Evolutionary conservation across 139 green algal genomes (phyloP), one percentile per base, ranked within the genome.

Genomic region (Deuterostichococcus epilithicus): DNA sequence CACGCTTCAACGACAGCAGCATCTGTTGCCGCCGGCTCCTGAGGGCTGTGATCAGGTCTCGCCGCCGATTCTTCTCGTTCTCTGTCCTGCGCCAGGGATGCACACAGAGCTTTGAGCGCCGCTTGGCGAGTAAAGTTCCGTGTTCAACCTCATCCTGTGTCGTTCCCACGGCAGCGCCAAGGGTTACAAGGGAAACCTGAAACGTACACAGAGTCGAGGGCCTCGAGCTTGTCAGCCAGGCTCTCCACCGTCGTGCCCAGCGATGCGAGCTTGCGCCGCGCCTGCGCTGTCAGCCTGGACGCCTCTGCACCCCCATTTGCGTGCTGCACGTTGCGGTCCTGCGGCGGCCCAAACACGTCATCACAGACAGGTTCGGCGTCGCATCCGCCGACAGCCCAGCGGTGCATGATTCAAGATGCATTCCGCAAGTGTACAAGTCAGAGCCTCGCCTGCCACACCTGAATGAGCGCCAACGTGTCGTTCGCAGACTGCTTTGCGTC

Each of bases 281-380:
- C 91, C 10, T 81, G 73, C 15, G 93, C 93, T 1, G 92, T 96
- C 35, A 95, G 83, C 1, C 92, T 85, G 1, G 89, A 94, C 4
- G 89, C 91, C 58, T 96, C 91, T 10, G 88, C 86, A 1, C 90
- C 91, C 20, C 90, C 88, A 39, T 81, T 76, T 3, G 88, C 76
- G 70, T 88, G 74, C 25, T 92, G 87, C 5, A 87, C 66, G 67
- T 97, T 97, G 26, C 92, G 87, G 44, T 97, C 91, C 88, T 97
- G 85, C 71, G 39, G 35, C 3, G 15, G 69, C 37, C 20, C 35
- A n/a, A n/a, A n/a, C n/a, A n/a, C n/a, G n/a, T n/a, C n/a, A n/a
- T n/a, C n/a, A n/a, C n/a, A n/a, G n/a, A n/a, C n/a, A n/a, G n/a
- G n/a, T n/a, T n/a, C n/a, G n/a, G n/a, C n/a, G n/a, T n/a, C n/a